phyloP scores from a whole-genome alignment of 495 filamentous ascomycete species.

The Annulohypoxylon maeteangense region DNA sequence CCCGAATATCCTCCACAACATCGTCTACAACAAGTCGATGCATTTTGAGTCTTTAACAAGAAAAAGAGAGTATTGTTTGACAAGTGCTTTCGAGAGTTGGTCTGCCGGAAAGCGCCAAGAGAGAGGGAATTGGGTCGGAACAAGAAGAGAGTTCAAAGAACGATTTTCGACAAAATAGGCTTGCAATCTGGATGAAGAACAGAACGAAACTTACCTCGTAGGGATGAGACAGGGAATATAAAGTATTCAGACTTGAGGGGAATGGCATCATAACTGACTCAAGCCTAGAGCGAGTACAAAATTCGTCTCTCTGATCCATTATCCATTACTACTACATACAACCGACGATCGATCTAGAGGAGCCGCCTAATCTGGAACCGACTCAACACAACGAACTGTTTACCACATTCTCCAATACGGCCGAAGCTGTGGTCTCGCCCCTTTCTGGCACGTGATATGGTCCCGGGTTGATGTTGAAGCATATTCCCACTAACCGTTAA shows the following conservation, averaged over 20 bases:
- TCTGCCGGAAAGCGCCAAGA: constrained; percentile 1
- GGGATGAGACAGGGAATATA: constrained; percentile 18
- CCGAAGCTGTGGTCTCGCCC: constrained; percentile 8
- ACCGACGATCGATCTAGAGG: background rate
- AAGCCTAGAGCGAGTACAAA: background rate
- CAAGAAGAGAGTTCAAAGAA: constrained; percentile 12
- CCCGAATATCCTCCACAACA: constrained; percentile 19
- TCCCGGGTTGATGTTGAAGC: background rate
- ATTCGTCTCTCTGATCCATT: background rate
- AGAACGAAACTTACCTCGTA: background rate
- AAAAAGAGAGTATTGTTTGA: background rate
- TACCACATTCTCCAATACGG: background rate
- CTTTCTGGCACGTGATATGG: background rate
- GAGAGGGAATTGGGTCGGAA: background rate
- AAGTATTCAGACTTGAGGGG: constrained; percentile 6
- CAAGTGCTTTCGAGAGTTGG: constrained; percentile 4
- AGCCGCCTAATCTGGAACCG: constrained; percentile 11
- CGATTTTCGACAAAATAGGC: background rate
- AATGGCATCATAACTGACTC: constrained; percentile 25
- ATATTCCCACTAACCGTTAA: constrained; percentile 9
- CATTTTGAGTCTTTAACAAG: constrained; percentile 19
- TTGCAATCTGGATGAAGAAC: constrained; percentile 1
- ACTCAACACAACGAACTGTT: constrained; percentile 23
- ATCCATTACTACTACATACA: constrained; percentile 13
- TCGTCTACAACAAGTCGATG: constrained; percentile 10